Evolutionary conservation across 257 asterid species (phyloP), one percentile per base, ranked within the genome.

Genomic region (Capsicum pubescens): DNA sequence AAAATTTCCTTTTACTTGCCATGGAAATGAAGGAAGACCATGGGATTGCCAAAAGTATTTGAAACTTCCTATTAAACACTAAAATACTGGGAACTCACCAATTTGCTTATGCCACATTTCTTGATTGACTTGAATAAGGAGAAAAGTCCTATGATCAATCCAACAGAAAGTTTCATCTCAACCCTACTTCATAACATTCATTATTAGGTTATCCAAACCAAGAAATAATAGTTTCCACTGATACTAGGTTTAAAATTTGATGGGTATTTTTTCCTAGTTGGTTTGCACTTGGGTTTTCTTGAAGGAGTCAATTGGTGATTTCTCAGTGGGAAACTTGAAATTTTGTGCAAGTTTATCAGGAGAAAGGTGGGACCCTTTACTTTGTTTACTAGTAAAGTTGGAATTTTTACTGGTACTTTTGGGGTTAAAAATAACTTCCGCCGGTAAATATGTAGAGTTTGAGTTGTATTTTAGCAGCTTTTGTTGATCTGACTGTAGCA

Each of bases 401-500:
- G 80, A 12, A 19, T 6, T 74, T 50, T 74, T 50, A 21, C 59
- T 12, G 7, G 21, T 86, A 85, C 7, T 87, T 90, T 76, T 70
- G 86, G 54, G 16, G 78, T 57, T 66, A 79, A 80, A 89, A 85
- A 95, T 93, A 97, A 93, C 89, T 9, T 93, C 97, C 89, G 87
- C 83, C 61, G 87, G 87, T 61, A 84, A 85, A 64, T 89, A 89
- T 42, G 86, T 96, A 98, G 98, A 92, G 87, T 86, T 89, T 96
- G 82, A 87, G 91, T 84, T 92, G 93, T 79, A 86, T 96, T 83
- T 91, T 91, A 35, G 94, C 91, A 83, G 95, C 97, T 74, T 93
- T 93, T 91, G 89, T 94, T 90, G 97, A 94, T 92, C 98, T 94
- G n/a, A 91, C 87, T 26, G 90, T 95, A 76, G 95, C 94, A 10